A percentile compares a stretch with the other conserved stretches of the same genome.
Evolutionary conservation across 2,329 filamentous ascomycete genomes (phyloP).

Genomic region (Colletotrichum tamarilloi): DNA sequence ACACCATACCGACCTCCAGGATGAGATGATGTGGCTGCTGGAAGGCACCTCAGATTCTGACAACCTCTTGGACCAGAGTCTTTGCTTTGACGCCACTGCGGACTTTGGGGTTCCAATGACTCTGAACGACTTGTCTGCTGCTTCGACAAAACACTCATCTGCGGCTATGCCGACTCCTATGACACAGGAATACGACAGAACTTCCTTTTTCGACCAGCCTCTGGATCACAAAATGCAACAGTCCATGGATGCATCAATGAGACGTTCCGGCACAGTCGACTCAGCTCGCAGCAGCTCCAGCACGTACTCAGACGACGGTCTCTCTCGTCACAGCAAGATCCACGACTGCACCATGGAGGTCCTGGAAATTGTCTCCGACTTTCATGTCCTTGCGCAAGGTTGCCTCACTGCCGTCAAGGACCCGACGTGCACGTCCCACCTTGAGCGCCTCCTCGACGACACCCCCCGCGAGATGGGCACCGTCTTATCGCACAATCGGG

Average conservation of each 20-base stretch:
- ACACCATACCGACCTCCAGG: background rate
- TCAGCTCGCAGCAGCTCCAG: background rate
- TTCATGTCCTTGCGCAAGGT: slow-evolving; percentile 1
- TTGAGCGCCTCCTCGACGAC: background rate
- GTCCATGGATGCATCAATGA: background rate
- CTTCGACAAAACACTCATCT: background rate
- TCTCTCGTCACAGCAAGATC: background rate
- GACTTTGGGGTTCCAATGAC: background rate
- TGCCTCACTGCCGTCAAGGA: slow-evolving; percentile 1
- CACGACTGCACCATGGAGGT: slow-evolving; percentile 5
- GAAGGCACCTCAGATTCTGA: background rate
- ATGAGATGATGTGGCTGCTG: background rate
- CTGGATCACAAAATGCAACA: background rate
- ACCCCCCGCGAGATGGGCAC: slow-evolving; percentile 5
- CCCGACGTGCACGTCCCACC: background rate
- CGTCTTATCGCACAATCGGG: background rate
- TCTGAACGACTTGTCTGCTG: background rate
- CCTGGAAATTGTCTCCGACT: background rate
- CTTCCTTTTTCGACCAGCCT: background rate
- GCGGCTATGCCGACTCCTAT: background rate
- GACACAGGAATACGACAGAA: background rate
- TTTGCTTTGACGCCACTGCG: background rate
- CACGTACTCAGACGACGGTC: background rate
- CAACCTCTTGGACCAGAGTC: background rate
- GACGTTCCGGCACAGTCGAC: background rate